Evolutionary conservation across 2,329 filamentous ascomycete genomes (phyloP).

Genomic region (Leptographium radiaticola): DNA sequence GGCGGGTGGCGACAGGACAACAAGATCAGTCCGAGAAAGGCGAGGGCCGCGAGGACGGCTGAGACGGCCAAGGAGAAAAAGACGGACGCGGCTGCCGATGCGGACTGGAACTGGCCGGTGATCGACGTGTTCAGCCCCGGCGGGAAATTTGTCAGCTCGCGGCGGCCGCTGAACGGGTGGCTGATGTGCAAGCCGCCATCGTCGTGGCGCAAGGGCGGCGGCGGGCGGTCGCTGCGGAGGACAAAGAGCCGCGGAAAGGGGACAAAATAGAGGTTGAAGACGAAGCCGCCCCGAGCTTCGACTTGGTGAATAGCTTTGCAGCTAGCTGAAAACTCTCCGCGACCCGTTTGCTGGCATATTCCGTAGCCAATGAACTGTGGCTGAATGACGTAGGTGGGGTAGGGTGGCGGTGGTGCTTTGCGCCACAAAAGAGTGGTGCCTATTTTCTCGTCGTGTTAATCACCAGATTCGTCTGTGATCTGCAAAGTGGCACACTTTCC

Average conservation of each 20-base stretch:
- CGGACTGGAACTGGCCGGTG: slow-evolving; percentile 43
- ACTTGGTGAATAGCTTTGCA: background rate
- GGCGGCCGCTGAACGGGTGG: slow-evolving; percentile 61
- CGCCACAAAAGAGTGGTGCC: no score
- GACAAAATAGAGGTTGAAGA: background rate
- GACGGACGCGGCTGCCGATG: background rate
- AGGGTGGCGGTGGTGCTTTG: no score
- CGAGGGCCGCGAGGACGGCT: no score
- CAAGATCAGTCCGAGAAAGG: slow-evolving; percentile 8
- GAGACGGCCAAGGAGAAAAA: background rate
- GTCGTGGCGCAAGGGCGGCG: slow-evolving; percentile 15
- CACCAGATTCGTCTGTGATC: background rate
- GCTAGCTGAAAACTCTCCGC: no score
- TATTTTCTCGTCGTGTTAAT: background rate
- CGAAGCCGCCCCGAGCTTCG: background rate
- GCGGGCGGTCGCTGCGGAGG: background rate
- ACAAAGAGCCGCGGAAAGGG: background rate
- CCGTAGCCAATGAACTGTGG: no score
- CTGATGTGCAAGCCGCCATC: slow-evolving; percentile 41
- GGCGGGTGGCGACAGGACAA: no score
- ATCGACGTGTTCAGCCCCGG: slow-evolving; percentile 79
- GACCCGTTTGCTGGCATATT: no score
- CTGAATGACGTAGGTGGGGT: no score
- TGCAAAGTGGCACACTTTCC: no score
- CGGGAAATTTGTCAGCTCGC: slow-evolving; percentile 61